A percentile compares a stretch with the other conserved stretches of the same genome.
phyloP scores from a whole-genome alignment of 2,329 filamentous ascomycete species.

The Neonectria ditissima region DNA sequence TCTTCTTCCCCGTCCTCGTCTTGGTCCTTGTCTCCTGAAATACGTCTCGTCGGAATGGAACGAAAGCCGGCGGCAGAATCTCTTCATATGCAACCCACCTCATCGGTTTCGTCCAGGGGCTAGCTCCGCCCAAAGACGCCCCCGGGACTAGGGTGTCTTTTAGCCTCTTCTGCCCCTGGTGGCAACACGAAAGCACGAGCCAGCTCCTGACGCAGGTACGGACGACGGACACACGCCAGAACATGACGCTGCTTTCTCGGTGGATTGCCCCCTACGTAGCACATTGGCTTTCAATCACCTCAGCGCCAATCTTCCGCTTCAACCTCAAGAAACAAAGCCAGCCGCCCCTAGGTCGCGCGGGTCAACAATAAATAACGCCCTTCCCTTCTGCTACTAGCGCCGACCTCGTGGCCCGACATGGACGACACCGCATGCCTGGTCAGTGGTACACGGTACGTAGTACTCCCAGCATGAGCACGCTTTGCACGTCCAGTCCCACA shows the following conservation, averaged over 20 bases:
- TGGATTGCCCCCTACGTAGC: not conserved
- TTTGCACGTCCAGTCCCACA: not conserved
- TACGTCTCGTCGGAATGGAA: constrained; percentile 6
- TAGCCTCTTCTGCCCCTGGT: constrained; percentile 35
- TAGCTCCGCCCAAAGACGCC: constrained; percentile 26
- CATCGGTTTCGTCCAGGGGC: constrained; percentile 33
- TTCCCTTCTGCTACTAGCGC: not conserved
- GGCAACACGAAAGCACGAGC: constrained; percentile 45
- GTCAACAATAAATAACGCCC: not conserved
- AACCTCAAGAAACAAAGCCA: not conserved
- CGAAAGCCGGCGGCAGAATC: constrained; percentile 13
- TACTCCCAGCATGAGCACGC: constrained; percentile 6
- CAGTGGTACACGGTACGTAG: not conserved
- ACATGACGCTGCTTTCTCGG: too few species aligned
- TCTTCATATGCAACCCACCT: constrained; percentile 17
- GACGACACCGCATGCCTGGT: constrained; percentile 1
- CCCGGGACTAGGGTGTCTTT: constrained; percentile 18
- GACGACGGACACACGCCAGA: constrained; percentile 26
- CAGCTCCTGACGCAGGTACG: constrained; percentile 44
- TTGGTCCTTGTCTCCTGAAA: constrained; percentile 14
- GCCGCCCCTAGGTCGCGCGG: constrained; percentile 8
- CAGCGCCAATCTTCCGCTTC: constrained; percentile 16
- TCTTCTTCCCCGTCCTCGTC: too few species aligned
- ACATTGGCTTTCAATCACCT: constrained; percentile 3
- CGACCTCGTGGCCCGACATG: constrained; percentile 5